These are phyloP conservation scores for Colletotrichum sp. DNA, from an alignment of 2,329 filamentous ascomycete genomes.

Conservation along the genomic window DNA sequence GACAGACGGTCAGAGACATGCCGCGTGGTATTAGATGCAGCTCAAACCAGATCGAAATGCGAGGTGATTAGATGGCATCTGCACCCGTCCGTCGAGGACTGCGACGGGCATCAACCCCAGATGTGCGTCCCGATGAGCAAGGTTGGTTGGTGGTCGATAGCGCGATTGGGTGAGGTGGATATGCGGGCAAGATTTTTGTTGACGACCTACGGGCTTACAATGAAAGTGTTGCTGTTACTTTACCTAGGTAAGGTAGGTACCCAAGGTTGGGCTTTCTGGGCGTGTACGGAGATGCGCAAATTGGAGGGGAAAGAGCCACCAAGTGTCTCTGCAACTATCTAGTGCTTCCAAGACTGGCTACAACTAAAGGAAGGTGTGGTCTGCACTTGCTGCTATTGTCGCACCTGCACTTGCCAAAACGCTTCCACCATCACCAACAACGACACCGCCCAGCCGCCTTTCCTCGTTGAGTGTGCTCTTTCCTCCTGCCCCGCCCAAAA, in stretches of 20 bases:
- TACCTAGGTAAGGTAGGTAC: background rate
- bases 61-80: conserved; percentile 21
- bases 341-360: background rate
- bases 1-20: background rate
- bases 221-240: background rate
- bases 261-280: background rate
- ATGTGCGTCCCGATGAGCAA: background rate
- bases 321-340: background rate
- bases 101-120: conserved; percentile 1
- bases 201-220: background rate
- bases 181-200: background rate
- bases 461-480: background rate
- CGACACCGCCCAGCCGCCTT: background rate
- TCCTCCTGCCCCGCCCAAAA: conserved; percentile 1
- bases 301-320: conserved; percentile 4
- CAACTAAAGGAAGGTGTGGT: background rate
- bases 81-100: background rate
- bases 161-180: background rate
- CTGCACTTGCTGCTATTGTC: background rate
- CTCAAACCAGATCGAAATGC: background rate
- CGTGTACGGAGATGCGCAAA: background rate
- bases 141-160: background rate
- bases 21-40: background rate
- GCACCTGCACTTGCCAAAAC: background rate
- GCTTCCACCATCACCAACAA: background rate